Conservation (phyloP, 768 basidiomycete species). For the Lanmaoa rubissima region DNA sequence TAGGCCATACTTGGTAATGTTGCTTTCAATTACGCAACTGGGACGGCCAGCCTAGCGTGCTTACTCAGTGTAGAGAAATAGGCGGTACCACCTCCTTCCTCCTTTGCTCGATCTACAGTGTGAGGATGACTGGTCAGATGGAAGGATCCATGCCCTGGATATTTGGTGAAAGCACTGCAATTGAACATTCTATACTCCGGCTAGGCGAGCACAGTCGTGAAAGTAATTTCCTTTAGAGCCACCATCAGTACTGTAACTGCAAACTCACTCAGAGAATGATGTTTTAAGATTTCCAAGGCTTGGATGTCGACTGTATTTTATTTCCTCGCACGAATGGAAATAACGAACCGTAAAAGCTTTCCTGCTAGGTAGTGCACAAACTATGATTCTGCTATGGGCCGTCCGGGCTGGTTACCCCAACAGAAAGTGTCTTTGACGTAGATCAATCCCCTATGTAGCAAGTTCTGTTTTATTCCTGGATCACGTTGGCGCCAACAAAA, state of each 20-base stretch:
- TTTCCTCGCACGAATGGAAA: too few species aligned
- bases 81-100: not conserved
- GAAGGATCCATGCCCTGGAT: not conserved
- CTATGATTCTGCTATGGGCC: too few species aligned
- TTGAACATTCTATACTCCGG: not conserved
- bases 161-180: not conserved
- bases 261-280: too few species aligned
- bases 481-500: too few species aligned
- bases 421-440: not conserved
- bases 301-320: too few species aligned
- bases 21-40: not conserved
- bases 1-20: not conserved
- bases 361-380: too few species aligned
- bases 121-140: not conserved
- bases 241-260: too few species aligned
- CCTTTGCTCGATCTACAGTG: not conserved
- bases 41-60: not conserved
- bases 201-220: too few species aligned
- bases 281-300: too few species aligned
- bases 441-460: not conserved
- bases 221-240: too few species aligned
- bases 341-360: too few species aligned
- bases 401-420: not conserved
- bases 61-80: not conserved
- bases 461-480: too few species aligned